Conservation (phyloP, 345 rosid species). For the Rubroshorea leprosula region DNA sequence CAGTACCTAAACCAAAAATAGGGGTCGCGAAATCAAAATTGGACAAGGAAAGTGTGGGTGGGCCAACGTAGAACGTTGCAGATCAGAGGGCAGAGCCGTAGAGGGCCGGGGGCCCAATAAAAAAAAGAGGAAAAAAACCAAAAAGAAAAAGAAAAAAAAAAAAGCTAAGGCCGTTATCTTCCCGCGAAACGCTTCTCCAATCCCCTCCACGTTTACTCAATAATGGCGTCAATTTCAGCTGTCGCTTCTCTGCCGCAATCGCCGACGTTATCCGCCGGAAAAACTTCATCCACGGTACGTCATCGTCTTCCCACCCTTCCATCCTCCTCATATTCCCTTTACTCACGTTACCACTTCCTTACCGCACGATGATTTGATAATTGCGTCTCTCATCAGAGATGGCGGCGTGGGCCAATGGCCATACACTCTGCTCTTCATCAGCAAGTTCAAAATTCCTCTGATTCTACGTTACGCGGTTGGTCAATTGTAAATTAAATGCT, state of each 20-base stretch:
- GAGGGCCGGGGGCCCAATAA: too few species aligned
- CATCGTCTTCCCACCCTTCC: background rate
- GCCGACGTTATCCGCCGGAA: slow-evolving; percentile 15
- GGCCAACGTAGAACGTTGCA: too few species aligned
- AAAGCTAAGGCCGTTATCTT: slow-evolving; percentile 43
- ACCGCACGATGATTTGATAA: background rate
- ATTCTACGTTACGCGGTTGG: background rate
- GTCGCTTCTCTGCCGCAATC: slow-evolving; percentile 23
- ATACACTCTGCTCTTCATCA: slow-evolving; percentile 23
- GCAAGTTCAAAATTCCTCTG: background rate
- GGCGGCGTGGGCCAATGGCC: slow-evolving; percentile 21
- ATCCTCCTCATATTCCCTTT: slow-evolving; percentile 1
- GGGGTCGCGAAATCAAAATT: background rate
- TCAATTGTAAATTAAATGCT: background rate
- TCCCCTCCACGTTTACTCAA: slow-evolving; percentile 9
- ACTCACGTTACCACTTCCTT: too few species aligned
- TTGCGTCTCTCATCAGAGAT: slow-evolving; percentile 29
- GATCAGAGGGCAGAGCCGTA: too few species aligned
- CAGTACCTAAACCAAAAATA: too few species aligned
- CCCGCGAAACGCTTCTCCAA: slow-evolving; percentile 23
- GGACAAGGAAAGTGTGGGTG: background rate
- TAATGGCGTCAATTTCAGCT: slow-evolving; percentile 60
- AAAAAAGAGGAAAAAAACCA: too few species aligned
- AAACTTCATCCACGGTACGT: slow-evolving; percentile 20
- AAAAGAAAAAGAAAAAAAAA: background rate